Conservation (phyloP, 306 rosid genomes). For the Pueraria montana region DNA sequence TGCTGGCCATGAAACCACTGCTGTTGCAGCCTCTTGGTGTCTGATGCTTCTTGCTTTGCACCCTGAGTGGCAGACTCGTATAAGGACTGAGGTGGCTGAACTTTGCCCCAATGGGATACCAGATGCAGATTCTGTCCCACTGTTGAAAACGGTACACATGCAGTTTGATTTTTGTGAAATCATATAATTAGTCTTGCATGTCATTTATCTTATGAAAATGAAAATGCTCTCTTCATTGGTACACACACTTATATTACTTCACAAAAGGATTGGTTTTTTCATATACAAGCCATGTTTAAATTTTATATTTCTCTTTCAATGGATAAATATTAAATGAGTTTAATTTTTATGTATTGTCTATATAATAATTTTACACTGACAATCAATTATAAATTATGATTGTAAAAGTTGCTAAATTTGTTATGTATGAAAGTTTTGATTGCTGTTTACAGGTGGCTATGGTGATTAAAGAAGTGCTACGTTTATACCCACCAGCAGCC, state of each 20-base stretch:
- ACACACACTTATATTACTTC: too few relatives aligned
- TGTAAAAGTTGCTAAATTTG: too few relatives aligned
- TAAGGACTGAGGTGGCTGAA: conserved; percentile 70
- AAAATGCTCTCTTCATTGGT: too few relatives aligned
- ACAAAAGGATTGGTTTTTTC: too few relatives aligned
- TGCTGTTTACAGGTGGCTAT: conserved; percentile 58
- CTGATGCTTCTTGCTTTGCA: conserved; percentile 87
- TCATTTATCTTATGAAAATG: too few relatives aligned
- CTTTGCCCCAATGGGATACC: conserved; percentile 67
- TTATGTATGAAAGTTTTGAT: too few relatives aligned
- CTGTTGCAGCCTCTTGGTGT: conserved; percentile 86
- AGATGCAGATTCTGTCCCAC: conserved; percentile 62
- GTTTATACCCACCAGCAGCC: conserved; percentile 91
- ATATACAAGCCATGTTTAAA: too few relatives aligned
- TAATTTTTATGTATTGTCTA: too few relatives aligned
- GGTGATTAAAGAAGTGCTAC: conserved; percentile 88
- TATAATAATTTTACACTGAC: too few relatives aligned
- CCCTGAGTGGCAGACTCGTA: conserved; percentile 83
- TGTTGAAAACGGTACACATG: conserved; percentile 68
- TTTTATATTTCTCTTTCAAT: too few relatives aligned
- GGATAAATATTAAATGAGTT: too few relatives aligned
- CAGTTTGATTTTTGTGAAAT: not conserved
- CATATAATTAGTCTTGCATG: not conserved
- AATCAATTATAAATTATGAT: too few relatives aligned
- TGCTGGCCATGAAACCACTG: conserved; percentile 94